phyloP scores from a whole-genome alignment of 176 grass and related monocot species.

The Avena atlantica region DNA sequence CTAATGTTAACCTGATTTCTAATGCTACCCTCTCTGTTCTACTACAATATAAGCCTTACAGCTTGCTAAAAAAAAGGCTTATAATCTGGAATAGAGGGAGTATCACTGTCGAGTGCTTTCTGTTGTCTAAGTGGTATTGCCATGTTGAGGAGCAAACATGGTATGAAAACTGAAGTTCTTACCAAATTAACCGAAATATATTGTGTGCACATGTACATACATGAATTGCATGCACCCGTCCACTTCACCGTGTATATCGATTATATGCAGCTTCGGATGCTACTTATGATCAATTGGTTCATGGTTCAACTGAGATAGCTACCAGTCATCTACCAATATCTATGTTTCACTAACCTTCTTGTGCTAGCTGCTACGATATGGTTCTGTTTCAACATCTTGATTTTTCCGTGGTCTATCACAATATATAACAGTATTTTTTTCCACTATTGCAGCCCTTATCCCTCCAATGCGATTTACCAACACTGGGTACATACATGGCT shows the following conservation, averaged over 20 bases:
- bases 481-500: neutral
- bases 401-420: neutral
- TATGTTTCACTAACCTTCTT: neutral
- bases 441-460: neutral
- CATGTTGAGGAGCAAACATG: neutral
- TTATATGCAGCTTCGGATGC: too few relatives aligned
- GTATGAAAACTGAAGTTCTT: neutral
- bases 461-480: constrained; percentile 3
- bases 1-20: too few relatives aligned
- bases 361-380: neutral
- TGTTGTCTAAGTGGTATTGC: neutral
- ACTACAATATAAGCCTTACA: too few relatives aligned
- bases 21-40: too few relatives aligned
- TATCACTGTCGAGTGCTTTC: neutral
- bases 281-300: too few relatives aligned
- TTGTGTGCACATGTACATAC: too few relatives aligned
- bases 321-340: too few relatives aligned
- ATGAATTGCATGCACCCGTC: too few relatives aligned
- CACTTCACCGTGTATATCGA: too few relatives aligned
- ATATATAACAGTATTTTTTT: neutral
- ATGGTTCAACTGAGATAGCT: too few relatives aligned
- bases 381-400: neutral
- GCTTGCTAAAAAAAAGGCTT: too few relatives aligned
- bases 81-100: too few relatives aligned
- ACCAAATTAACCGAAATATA: neutral